A percentile compares a stretch with the other conserved stretches of the same genome.
phyloP scores from a whole-genome alignment of 208 protist genomes.

The Leptomonas pyrrhocoris region DNA sequence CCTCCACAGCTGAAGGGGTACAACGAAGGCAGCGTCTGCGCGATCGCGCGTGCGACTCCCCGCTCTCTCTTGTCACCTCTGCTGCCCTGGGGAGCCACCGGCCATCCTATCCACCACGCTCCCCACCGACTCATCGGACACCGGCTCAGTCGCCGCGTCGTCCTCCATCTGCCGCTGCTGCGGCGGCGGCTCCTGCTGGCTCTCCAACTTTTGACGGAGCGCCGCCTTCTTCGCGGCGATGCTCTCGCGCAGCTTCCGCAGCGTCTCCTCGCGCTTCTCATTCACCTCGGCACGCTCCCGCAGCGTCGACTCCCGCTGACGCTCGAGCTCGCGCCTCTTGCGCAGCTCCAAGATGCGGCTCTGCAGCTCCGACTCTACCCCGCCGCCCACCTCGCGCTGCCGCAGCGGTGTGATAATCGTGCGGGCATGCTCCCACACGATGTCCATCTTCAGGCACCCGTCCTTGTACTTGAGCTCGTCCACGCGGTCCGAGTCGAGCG shows the following conservation, averaged over 20 bases:
- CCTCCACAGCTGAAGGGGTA: background rate
- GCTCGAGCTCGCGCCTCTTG: conserved; percentile 86
- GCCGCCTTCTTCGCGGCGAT: conserved; percentile 86
- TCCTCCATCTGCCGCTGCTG: conserved; percentile 7
- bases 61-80: background rate
- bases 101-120: conserved; percentile 51
- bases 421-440: conserved; percentile 89
- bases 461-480: conserved; percentile 91
- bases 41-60: no score
- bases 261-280: conserved; percentile 71
- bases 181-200: conserved; percentile 17
- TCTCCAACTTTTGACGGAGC: conserved; percentile 60
- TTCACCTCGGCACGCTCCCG: conserved; percentile 57
- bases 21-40: no score
- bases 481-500: conserved; percentile 82
- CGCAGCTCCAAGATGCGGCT: conserved; percentile 82
- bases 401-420: conserved; percentile 79
- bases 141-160: background rate
- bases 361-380: conserved; percentile 83
- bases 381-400: conserved; percentile 68
- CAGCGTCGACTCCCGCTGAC: conserved; percentile 69
- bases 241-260: conserved; percentile 75
- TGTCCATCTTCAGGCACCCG: conserved; percentile 88
- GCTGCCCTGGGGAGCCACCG: background rate
- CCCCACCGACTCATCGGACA: conserved; percentile 37